Percentiles rank a stretch among this genome's conserved stretches.
Evolutionary conservation across 192 early-diverging fungal species (phyloP).

Genomic region (Cetraspora pellucida): DNA sequence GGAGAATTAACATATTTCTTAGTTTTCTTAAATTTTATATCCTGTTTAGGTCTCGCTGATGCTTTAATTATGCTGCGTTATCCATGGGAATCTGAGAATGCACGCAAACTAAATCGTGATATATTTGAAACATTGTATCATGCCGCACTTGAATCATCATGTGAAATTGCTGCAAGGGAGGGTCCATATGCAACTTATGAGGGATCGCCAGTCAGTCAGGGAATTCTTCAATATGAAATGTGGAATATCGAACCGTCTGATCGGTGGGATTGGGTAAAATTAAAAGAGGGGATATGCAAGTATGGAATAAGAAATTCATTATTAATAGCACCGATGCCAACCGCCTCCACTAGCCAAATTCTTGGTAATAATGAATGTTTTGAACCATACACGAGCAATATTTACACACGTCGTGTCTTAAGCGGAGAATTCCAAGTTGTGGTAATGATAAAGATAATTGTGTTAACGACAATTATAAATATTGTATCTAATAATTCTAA

Average conservation of each 20-base stretch:
- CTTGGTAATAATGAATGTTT: conserved; percentile 98
- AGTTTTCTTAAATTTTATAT: neutral
- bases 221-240: conserved; percentile 91
- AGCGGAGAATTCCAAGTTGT: conserved; percentile 99
- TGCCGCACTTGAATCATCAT: conserved; percentile 88
- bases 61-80: conserved; percentile 93
- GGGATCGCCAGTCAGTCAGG: conserved; percentile 88
- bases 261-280: conserved; percentile 87
- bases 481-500: no score
- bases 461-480: no score
- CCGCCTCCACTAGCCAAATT: conserved; percentile 96
- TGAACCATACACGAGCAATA: conserved; percentile 89
- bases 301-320: conserved; percentile 93
- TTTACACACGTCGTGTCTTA: conserved; percentile 95
- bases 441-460: conserved; percentile 70
- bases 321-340: conserved; percentile 97
- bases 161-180: conserved; percentile 78
- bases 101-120: conserved; percentile 77
- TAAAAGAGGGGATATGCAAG: conserved; percentile 76
- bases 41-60: conserved; percentile 71
- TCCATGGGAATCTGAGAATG: conserved; percentile 89
- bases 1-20: no score
- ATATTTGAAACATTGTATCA: conserved; percentile 99
- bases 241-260: conserved; percentile 83
- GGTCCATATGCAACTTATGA: conserved; percentile 88